Evolutionary conservation across 1,139 yeast species (phyloP), one percentile per base, ranked within the genome.

Genomic region (Saccharomyces hybrid): DNA sequence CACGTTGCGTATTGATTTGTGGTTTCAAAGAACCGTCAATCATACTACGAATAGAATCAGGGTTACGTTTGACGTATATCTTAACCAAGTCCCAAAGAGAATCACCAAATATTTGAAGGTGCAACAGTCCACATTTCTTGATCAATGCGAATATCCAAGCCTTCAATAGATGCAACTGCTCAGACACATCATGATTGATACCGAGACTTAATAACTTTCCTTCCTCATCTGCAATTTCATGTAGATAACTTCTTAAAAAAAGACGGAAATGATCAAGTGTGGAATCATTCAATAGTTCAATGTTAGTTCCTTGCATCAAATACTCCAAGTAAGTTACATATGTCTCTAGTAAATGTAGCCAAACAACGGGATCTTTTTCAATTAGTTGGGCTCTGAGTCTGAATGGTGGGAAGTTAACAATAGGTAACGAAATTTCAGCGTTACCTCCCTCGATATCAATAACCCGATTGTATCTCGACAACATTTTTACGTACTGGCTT

Each of bases 361-460:
- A 86, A 9, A 86, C 86, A 34, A 86, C 90, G 0, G 95, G 95
- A 65, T 86, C 95, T 61, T 82, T 85, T 63, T 86, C 93, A 8
- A 85, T 83, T 63, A 86, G 73, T 8, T 88, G 82, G 0, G 91
- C 86, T 46, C 93, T 73, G 32, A 86, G 75, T 58, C 79, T 78
- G 70, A 86, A 85, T 1, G 90, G 90, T 2, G 93, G 93, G 57
- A 81, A 86, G 46, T 80, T 79, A 4, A 88, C 87, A 12, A 86
- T 80, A 1, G 88, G 88, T 11, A 83, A 51, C 6, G 62, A 55
- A 12, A 66, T 49, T 27, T 60, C 57, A n/a, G 61, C 55, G 5
- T 51, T 54, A 16, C 59, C 60, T 0, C 69, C 70, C 34, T 65
- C 62, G 5, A 68, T 55, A 16, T 68, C 71, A 3, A 64, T 44